Conservation (phyloP, 225 moss, liverwort and hornwort species). For the Bryoerythrophyllum caledonicum region DNA sequence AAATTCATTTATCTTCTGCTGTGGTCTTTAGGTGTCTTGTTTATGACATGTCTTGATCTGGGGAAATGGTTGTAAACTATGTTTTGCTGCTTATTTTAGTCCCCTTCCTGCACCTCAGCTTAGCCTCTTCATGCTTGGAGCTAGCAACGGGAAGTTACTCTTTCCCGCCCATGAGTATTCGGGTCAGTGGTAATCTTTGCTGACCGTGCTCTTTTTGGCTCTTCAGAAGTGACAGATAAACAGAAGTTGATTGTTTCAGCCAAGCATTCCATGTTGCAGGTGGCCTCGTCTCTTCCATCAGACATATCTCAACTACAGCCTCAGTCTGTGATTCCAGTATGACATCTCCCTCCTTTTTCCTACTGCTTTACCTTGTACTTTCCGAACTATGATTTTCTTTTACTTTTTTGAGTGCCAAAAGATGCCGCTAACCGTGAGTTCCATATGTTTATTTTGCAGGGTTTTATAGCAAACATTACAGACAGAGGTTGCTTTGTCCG, state of each 20-base stretch:
- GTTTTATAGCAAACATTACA: conserved; percentile 70
- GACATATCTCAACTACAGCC: conserved; percentile 82
- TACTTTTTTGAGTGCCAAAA: neutral
- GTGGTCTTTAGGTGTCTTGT: neutral
- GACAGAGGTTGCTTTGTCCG: conserved; percentile 84
- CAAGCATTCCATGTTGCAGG: conserved; percentile 81
- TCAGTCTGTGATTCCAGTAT: conserved; percentile 75
- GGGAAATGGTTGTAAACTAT: neutral
- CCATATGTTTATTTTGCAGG: conserved; percentile 44
- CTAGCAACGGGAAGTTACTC: neutral
- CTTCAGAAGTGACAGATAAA: conserved; percentile 62
- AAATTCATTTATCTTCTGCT: conserved; percentile 4
- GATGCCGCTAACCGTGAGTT: neutral
- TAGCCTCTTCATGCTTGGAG: neutral
- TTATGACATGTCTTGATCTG: conserved; percentile 4
- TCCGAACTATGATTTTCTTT: neutral
- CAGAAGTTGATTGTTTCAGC: conserved; percentile 81
- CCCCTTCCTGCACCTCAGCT: neutral
- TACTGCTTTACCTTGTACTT: neutral
- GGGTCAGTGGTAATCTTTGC: neutral
- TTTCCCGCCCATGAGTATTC: neutral
- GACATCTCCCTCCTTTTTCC: conserved; percentile 4
- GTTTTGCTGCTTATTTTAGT: conserved; percentile 6
- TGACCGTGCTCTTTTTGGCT: conserved; percentile 23
- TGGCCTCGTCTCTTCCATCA: conserved; percentile 68